Evolutionary conservation across 1,139 yeast genomes (phyloP), one percentile per base, ranked within the genome.

Genomic region (Lodderomyces beijingensis): DNA sequence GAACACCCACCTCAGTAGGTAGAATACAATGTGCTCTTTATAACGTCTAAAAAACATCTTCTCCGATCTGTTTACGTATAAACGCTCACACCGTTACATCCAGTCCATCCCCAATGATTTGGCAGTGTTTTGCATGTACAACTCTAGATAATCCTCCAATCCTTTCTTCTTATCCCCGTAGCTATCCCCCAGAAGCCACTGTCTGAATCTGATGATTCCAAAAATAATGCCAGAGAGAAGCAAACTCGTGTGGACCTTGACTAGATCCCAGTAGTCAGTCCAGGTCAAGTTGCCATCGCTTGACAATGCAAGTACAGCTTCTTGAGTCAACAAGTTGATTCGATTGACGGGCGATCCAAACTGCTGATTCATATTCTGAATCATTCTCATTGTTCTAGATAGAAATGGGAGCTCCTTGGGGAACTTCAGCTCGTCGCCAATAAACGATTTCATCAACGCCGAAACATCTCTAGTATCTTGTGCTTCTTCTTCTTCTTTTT

Each of bases 321-420:
- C 74, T 21, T 57, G 52, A 1, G 86, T 84, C 40, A 84, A 62
- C 28, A 79, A 50, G 39, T 78, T 77, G 44, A 84, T 59, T 35
- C 93, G 62, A 50, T 84, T 84, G 12, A 82, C 82, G 0, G 91
- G 91, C 14, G 86, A 75, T 3, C 83, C 87, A 51, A 75, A 74
- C 34, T 60, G 61, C 43, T 74, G 76, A 50, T 84, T 84, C 44
- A 80, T 56, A 24, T 78, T 79, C 51, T 82, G 91, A 35, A 84
- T 70, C 63, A 83, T 81, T 37, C 89, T 61, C 81, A 80, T 79
- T 8, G 86, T 70, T 46, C 91, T 61, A 32, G 84, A 77, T 10
- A 84, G 55, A 45, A 84, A 81, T 20, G 80, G 64, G 33, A 84
- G 54, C 35, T 77, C 80, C 38, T 77, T 56, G 1, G 94, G 94